Conservation (phyloP, 1,139 yeast genomes). For the Zygosaccharomyces sapae region DNA sequence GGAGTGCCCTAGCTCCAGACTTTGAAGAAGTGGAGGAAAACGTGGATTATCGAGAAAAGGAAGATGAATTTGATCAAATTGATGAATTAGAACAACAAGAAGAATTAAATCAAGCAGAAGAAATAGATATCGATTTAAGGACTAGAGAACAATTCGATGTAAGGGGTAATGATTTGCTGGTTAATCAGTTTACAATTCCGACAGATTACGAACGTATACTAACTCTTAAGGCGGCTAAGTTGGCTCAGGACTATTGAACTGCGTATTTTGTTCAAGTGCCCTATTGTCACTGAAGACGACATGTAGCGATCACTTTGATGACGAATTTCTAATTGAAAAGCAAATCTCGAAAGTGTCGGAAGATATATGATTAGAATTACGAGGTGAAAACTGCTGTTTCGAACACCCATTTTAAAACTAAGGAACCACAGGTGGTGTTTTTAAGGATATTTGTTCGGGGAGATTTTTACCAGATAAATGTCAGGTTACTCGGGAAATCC, state of each 20-base stretch:
- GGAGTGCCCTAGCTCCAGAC: slow-evolving; percentile 98
- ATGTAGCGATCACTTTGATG: too few species aligned
- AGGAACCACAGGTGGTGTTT: background rate
- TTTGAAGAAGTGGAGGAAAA: slow-evolving; percentile 93
- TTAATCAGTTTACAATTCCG: slow-evolving; percentile 30
- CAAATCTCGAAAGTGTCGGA: too few species aligned
- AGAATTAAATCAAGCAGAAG: slow-evolving; percentile 64
- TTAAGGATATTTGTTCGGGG: background rate
- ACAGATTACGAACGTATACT: slow-evolving; percentile 33
- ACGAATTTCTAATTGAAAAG: too few species aligned
- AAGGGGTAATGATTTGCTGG: slow-evolving; percentile 45
- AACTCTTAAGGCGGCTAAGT: slow-evolving; percentile 20
- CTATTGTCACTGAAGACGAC: too few species aligned
- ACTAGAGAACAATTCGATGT: slow-evolving; percentile 62
- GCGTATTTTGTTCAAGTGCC: too few species aligned
- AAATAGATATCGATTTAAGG: slow-evolving; percentile 61
- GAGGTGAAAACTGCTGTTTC: too few species aligned
- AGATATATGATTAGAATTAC: too few species aligned
- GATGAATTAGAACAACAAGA: slow-evolving; percentile 60
- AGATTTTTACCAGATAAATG: slow-evolving; percentile 8
- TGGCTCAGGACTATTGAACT: background rate
- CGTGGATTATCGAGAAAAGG: slow-evolving; percentile 80
- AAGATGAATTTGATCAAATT: slow-evolving; percentile 85
- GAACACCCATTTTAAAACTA: too few species aligned
- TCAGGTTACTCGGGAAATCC: slow-evolving; percentile 26